Base-by-base conservation (phyloP, 345 rosid species). In the Moricandia arvensis region DNA sequence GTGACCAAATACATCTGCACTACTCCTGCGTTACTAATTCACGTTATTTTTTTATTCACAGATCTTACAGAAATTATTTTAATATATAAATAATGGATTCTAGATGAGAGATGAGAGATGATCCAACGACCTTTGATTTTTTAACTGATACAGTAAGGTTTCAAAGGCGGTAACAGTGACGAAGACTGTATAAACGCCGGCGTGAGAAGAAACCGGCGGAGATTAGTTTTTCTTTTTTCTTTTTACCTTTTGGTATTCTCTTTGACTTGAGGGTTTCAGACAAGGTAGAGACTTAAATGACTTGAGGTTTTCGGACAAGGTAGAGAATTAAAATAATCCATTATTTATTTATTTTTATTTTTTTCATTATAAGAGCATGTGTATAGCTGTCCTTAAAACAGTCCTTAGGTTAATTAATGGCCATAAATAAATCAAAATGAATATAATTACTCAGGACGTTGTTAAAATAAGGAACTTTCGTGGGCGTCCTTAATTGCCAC, bases 1-100 rank as follows among this genome's bases (percentile, higher is more conserved):
- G 86, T 75, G 87, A 80, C 73, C 80, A 83, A 78, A 75, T 77
- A 79, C 75, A 69, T 81, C 31, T 81, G 82, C 85, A 85, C 7
- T 75, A 67, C 68, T 59, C 80, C 31, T 81, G 82, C 85, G 84
- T 11, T 75, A 67, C 68, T 59, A 64, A 74, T 60, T 9, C 80
- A 75, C 79, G 79, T 79, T 69, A 8, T 49, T 72, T 47, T 78
- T 78, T 72, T 47, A 77, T 66, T 67, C 69, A 21, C 16, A 73
- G 70, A 73, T 77, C 76, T 71, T 70, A 41, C 34, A 26, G 29
- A 77, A 26, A 77, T 8, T 16, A 16, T 12, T 7, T 7, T 9
- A 1, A 1, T 4, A 34, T 0, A 33, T 3, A 21, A 29, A 43
- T 16, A 6, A 45, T 45, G 51, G 51, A 45, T 13, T 45, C 17